Base-by-base conservation (phyloP, 1,284 basidiomycete species). In the Athelia sp. region DNA sequence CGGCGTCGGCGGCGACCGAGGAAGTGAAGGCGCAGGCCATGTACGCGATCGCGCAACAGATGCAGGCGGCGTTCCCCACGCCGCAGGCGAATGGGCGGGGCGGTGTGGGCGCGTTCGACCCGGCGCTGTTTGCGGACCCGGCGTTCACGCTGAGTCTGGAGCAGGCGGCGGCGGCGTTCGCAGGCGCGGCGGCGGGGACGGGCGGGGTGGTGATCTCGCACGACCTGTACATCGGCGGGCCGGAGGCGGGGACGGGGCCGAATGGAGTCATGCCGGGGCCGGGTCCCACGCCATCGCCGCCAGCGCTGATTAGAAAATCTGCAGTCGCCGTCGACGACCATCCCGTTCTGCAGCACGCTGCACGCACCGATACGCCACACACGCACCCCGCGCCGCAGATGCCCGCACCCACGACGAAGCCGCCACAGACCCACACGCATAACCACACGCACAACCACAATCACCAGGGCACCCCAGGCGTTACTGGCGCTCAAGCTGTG, bases 1-100 rank as follows among this genome's bases (percentile, higher is more conserved):
- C 61, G 55, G 57, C 57, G 55, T 58, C 54, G 49, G 52, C 59
- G 70, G 67, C 69, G 57, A 58, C 61, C 58, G 50, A 55, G 60
- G 56, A 62, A 43, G 55, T 54, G 54, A 68, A 77, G 75, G 73
- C 74, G 43, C 76, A 78, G 66, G 72, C 78, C 24, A 80, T 85
- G 76, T 81, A 82, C 59, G 74, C 80, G 50, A 78, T 84, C 59
- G 82, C 82, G 34, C 82, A 84, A 58, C 81, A 82, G 62, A 80
- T 84, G 62, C 79, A 80, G 56, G 71, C 79, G 21, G 76, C 78
- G 22, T 73, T 76, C 58, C 67, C 64, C 46, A 56, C 65, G 50
- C 65, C 63, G 44, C 62, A 54, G 63, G 63, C 36, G 60, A 61
- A 1, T 55, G 62, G 4, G 59, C 64, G 64, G n/a, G n/a, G n/a